Evolutionary conservation across 2,329 filamentous ascomycete genomes (phyloP).

Genomic region (Fusarium bactridioides): DNA sequence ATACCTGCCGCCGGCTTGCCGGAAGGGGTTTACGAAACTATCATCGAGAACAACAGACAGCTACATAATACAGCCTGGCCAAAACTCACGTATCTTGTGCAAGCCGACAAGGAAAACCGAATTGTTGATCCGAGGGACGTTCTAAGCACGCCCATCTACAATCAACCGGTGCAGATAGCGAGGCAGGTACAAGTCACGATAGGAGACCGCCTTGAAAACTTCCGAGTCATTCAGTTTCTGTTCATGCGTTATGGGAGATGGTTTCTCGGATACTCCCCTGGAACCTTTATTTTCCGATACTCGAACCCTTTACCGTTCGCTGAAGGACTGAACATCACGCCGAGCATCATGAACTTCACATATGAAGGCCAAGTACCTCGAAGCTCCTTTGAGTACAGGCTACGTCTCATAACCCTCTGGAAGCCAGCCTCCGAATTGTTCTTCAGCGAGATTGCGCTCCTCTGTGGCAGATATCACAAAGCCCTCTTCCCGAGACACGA

Average conservation of each 20-base stretch:
- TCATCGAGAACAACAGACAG: background rate
- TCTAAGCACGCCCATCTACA: background rate
- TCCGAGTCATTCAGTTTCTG: background rate
- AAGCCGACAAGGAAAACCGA: background rate
- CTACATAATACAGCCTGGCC: background rate
- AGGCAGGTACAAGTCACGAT: background rate
- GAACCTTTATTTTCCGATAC: slow-evolving; percentile 42
- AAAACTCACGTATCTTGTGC: background rate
- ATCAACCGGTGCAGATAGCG: background rate
- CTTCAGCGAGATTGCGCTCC: background rate
- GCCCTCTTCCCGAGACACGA: background rate
- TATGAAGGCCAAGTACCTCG: slow-evolving; percentile 19
- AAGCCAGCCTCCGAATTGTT: background rate
- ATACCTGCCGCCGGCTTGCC: background rate
- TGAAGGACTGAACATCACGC: background rate
- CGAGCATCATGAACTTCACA: background rate
- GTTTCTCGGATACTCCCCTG: background rate
- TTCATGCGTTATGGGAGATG: background rate
- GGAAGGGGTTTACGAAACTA: background rate
- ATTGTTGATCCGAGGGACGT: background rate
- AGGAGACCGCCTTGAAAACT: background rate
- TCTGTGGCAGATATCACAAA: background rate
- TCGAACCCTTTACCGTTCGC: background rate
- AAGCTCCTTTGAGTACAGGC: background rate
- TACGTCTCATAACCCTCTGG: background rate